Evolutionary conservation across 345 rosid genomes (phyloP), one percentile per base, ranked within the genome.

Genomic region (Murraya paniculata): DNA sequence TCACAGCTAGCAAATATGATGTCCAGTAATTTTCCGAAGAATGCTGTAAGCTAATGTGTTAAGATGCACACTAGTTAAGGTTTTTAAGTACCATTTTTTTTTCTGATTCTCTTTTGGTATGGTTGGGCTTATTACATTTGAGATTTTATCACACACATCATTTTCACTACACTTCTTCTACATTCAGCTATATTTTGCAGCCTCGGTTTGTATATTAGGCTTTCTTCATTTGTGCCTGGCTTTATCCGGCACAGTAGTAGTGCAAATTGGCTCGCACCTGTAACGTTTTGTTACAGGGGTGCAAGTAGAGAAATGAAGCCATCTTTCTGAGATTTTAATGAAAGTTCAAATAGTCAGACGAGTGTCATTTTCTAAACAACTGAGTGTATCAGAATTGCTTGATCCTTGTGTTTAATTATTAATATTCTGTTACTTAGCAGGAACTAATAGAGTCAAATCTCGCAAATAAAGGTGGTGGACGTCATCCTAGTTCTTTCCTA

Each of bases 11-110:
- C 82, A 77, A 78, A 80, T 72, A 69, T 74, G 71, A 82, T 22
- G 74, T 57, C 84, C 45, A 79, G 78, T 76, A 70, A 69, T 78
- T 73, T 87, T 33, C 79, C 75, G 16, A 80, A 86, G 82, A 82
- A 74, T 25, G 59, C 33, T 60, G 94, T 91, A 87, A 81, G 95
- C 79, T 53, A 59, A 60, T 61, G 39, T 65, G 61, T 36, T 70
- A 55, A 48, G 71, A 57, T 18, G 45, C 22, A 18, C 10, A 27
- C 31, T 41, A 9, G 28, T 68, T 59, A 25, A 56, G 72, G 38
- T 35, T 71, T 53, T 60, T 73, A 5, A 14, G 33, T n/a, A 22
- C 28, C 62, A 45, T 18, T 64, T 64, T 27, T 50, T 76, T 33
- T n/a, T n/a, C n/a, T 35, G 4, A 7, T 56, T 65, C 50, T 45